Base-by-base conservation (phyloP, 2,329 filamentous ascomycete genomes). In the Aspergillus ruber region DNA sequence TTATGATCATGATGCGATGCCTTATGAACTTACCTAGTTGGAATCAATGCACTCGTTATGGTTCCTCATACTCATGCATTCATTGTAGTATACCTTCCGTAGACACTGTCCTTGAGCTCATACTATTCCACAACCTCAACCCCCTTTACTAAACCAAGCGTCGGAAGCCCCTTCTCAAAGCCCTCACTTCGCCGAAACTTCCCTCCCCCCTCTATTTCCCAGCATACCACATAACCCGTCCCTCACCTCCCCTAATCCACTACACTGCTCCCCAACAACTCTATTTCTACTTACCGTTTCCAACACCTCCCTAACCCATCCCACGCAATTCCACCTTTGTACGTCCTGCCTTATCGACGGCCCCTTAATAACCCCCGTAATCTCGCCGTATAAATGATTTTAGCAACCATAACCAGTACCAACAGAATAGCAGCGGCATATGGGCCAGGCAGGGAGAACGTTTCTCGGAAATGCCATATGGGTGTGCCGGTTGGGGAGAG, bases 21-120 rank as follows among this genome's bases (percentile, higher is more conserved):
- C 15, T 39, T 20, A 39, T 39, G 36, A 39, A 9, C 18, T 39
- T 43, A 43, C 15, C 35, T 29, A 23, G 39, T 15, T 44, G 43
- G 15, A 27, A 38, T 45, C 33, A 44, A 44, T 47, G 45, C 44
- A 39, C 4, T 39, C 36, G 17, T 39, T 39, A 6, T 12, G 36
- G 9, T 20, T 18, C 33, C 33, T 17, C 33, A 36, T 36, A 36
- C 33, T 17, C n/a, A 7, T 12, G 10, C 13, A 10, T n/a, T 7
- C 29, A 33, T n/a, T 33, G 3, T 10, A 33, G 29, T 33, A 33
- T 21, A 20, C 20, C 33, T 3, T 17, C 6, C 33, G 33, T 36
- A 29, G 25, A 29, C 7, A 29, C 25, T 29, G 25, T 27, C 9
- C 25, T 10, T 4, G 5, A 10, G 3, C 25, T 29, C 25, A 29